phyloP scores from a whole-genome alignment of 208 protist species.

The Leishmania aethiopica region DNA sequence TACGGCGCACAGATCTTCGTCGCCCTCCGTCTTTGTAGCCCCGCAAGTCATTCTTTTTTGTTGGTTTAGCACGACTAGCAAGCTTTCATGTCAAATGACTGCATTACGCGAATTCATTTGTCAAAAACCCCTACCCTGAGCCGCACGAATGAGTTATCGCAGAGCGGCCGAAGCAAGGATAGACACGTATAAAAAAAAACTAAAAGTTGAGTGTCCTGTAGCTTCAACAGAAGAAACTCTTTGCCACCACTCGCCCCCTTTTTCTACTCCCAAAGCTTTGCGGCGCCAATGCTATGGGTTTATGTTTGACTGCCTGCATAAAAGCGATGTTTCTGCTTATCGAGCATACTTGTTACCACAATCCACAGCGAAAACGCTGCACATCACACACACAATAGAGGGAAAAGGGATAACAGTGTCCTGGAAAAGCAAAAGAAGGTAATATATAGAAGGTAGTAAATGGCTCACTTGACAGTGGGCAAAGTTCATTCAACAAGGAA shows the following conservation, averaged over 20 bases:
- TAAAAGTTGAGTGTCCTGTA: background rate
- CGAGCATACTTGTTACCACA: background rate
- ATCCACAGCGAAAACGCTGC: background rate
- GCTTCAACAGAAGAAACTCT: background rate
- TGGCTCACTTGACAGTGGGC: background rate
- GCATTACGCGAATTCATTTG: background rate
- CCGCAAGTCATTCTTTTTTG: background rate
- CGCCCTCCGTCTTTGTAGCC: background rate
- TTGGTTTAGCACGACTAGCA: background rate
- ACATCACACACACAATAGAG: background rate
- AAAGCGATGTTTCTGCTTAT: background rate
- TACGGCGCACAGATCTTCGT: background rate
- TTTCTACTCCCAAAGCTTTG: background rate
- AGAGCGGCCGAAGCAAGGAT: background rate
- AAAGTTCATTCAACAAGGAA: background rate
- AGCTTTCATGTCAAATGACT: background rate
- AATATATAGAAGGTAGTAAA: background rate
- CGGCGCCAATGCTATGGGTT: background rate
- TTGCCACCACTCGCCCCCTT: background rate
- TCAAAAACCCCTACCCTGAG: background rate
- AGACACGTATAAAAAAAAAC: background rate
- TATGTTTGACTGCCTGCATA: background rate
- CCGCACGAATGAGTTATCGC: background rate
- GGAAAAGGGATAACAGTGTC: background rate
- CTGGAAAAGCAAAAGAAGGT: background rate